Evolutionary conservation across 108 stramenopile genomes (phyloP).

Genomic region (Cyclostephanos tholiformis): DNA sequence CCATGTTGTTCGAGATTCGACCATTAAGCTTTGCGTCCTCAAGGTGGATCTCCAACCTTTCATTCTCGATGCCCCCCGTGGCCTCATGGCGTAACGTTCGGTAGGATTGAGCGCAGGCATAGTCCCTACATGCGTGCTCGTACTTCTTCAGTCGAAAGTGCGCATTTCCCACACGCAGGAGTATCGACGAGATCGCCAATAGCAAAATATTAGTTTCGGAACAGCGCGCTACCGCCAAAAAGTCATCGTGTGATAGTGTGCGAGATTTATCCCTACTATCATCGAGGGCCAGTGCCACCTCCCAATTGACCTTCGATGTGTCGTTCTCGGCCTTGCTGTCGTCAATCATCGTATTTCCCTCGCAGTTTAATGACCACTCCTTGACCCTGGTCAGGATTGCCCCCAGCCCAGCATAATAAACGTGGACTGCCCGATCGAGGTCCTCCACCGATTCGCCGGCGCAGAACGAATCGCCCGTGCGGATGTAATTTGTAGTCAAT

Average conservation of each 20-base stretch:
- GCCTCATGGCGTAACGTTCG: slow-evolving; percentile 24
- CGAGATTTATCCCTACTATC: neutral
- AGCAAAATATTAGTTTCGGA: slow-evolving; percentile 40
- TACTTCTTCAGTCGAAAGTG: slow-evolving; percentile 34
- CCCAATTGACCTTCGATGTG: neutral
- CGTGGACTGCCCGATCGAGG: slow-evolving; percentile 31
- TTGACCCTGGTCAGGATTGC: slow-evolving; percentile 36
- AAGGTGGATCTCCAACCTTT: slow-evolving; percentile 8
- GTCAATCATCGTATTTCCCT: neutral
- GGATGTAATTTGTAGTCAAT: slow-evolving; percentile 40
- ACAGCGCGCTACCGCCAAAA: slow-evolving; percentile 23
- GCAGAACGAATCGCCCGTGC: slow-evolving; percentile 39
- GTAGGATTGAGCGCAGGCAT: slow-evolving; percentile 46
- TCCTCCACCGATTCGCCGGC: neutral
- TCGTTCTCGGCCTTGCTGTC: neutral
- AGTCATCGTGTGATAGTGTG: slow-evolving; percentile 29
- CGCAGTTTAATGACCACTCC: slow-evolving; percentile 25
- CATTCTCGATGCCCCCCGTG: neutral
- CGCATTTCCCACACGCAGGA: slow-evolving; percentile 43
- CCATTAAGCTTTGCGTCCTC: slow-evolving; percentile 49
- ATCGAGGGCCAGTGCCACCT: neutral
- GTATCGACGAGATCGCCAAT: slow-evolving; percentile 48
- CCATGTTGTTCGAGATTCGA: slow-evolving; percentile 47
- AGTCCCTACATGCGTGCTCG: slow-evolving; percentile 44
- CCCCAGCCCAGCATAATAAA: slow-evolving; percentile 52